Base-by-base conservation (phyloP, 345 rosid species). In the Kandelia obovata region DNA sequence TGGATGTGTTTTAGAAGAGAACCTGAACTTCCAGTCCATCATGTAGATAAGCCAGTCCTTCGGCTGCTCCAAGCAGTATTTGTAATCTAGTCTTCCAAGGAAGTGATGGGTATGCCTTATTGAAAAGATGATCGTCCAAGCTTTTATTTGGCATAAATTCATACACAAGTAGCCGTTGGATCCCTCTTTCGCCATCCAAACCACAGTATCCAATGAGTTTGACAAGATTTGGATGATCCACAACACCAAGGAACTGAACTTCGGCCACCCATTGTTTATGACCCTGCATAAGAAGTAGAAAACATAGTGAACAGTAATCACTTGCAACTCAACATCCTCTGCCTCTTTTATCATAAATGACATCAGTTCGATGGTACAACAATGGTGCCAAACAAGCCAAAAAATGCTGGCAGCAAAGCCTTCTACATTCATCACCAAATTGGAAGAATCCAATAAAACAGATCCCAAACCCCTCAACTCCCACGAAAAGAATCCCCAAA, bases 201-300 rank as follows among this genome's bases (percentile, higher is more conserved):
- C 87, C 84, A 67, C 98, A 90, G 64, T 91, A 93, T 58, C 97
- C 97, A 72, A 93, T 62, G 46, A 93, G 93, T 70, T 90, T 93
- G 58, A 91, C 98, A 23, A 93, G 90, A 77, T 93, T 93, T 47
- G 85, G 74, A 66, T 93, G 93, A 46, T 89, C 92, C 68, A 91
- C 83, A 19, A 91, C 83, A 6, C 97, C 91, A 4, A 93, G 92
- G 75, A 90, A 89, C 73, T 89, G 88, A 66, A 93, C 96, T 67
- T 93, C 98, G 30, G 96, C 90, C 56, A 91, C 78, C 98, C 98
- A 91, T 79, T 93, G 92, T 77, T 89, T 93, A 72, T 91, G 97
- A 69, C 98, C 98, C 98, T 93, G 20, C 1, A 53, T 27, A 61
- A 64, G 66, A 58, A 51, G 28, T 58, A 60, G 26, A 71, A 23